Evolutionary conservation across 2,329 filamentous ascomycete species (phyloP).

Genomic region (Colletotrichum spinosum): DNA sequence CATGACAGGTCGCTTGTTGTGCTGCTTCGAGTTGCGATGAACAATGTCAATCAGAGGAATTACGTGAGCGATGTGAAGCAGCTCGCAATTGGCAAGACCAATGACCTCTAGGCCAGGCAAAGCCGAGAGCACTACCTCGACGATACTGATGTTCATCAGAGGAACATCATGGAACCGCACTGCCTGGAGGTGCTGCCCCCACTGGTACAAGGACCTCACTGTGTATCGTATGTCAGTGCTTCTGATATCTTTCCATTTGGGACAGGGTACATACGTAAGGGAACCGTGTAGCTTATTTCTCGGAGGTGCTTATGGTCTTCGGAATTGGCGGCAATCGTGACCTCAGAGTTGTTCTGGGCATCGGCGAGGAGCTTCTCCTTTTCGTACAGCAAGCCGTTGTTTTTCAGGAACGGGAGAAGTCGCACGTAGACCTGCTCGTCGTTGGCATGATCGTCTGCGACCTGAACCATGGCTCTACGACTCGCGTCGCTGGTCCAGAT

Average conservation of each 20-base stretch:
- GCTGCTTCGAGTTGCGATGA: conserved; percentile 33
- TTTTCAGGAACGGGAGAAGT: neutral
- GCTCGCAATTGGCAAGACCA: conserved; percentile 45
- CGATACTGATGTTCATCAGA: conserved; percentile 38
- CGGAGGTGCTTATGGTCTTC: neutral
- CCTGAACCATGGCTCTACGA: neutral
- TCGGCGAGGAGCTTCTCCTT: conserved; percentile 1
- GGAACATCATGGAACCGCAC: conserved; percentile 43
- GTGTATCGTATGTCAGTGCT: conserved; percentile 1
- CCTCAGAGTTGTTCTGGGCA: neutral
- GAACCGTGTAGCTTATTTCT: conserved; percentile 16
- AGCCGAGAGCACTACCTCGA: conserved; percentile 38
- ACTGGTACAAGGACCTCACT: conserved; percentile 27
- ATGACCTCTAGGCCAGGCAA: conserved; percentile 41
- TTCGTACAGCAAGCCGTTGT: neutral
- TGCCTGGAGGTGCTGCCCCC: conserved; percentile 38
- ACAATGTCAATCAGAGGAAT: conserved; percentile 39
- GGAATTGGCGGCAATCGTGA: neutral
- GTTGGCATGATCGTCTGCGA: neutral
- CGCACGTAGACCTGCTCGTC: neutral
- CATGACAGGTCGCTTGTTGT: conserved; percentile 36
- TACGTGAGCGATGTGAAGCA: conserved; percentile 43
- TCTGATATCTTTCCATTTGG: neutral
- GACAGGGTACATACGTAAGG: conserved; percentile 12
- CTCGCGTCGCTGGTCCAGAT: conserved; percentile 5